These are phyloP conservation scores for Trametes maxima DNA, from an alignment of 768 basidiomycete species.

Conservation along the genomic window DNA sequence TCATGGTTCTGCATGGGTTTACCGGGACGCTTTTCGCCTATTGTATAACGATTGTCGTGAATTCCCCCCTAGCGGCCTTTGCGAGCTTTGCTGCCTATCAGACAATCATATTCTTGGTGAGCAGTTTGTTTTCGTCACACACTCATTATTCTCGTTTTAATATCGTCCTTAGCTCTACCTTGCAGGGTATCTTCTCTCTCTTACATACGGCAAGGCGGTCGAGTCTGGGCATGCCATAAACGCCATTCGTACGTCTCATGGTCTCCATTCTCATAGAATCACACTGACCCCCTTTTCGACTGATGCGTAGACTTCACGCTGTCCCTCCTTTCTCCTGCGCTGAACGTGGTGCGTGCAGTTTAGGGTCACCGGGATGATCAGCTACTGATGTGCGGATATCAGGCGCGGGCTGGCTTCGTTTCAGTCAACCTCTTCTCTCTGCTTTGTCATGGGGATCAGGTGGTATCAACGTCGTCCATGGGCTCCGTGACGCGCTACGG, in stretches of 20 bases:
- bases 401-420: conserved; percentile 72
- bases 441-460: conserved; percentile 59
- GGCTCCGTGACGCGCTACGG: conserved; percentile 64
- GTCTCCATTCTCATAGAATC: not conserved
- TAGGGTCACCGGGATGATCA: too few species aligned
- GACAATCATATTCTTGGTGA: conserved; percentile 68
- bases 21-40: conserved; percentile 71
- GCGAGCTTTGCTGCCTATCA: conserved; percentile 74
- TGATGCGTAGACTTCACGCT: conserved; percentile 58
- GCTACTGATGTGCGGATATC: not conserved
- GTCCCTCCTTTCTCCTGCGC: conserved; percentile 68
- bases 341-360: conserved; percentile 56
- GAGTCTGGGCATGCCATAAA: conserved; percentile 57
- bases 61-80: conserved; percentile 73
- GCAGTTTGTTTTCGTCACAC: conserved; percentile 32
- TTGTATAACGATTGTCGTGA: conserved; percentile 57
- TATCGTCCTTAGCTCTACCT: conserved; percentile 53
- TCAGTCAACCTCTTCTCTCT: conserved; percentile 78
- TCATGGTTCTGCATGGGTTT: conserved; percentile 70
- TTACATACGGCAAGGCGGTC: conserved; percentile 71
- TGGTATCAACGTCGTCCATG: conserved; percentile 49
- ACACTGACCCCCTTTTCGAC: not conserved
- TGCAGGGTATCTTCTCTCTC: conserved; percentile 67
- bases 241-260: conserved; percentile 49
- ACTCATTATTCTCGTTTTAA: not conserved